These are phyloP conservation scores for Globisporangium rhizosaccharum DNA, from an alignment of 352 stramenopile genomes.

Conservation along the genomic window DNA sequence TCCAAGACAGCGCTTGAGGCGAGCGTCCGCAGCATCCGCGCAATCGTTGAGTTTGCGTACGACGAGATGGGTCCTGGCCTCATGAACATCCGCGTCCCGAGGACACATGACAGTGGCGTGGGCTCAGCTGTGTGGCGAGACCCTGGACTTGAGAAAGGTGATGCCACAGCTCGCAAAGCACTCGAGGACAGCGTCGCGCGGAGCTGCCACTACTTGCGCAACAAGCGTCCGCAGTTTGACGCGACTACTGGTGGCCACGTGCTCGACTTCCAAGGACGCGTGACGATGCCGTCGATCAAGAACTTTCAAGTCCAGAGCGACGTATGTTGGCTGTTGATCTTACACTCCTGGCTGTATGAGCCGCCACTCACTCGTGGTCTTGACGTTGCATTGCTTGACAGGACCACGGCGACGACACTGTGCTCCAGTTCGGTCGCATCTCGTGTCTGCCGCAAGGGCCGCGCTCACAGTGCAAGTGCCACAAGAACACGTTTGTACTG, in stretches of 20 bases:
- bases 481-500: conserved; percentile 28
- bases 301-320: conserved; percentile 68
- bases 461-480: conserved; percentile 48
- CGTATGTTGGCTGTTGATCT: conserved; percentile 32
- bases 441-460: conserved; percentile 48
- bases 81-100: conserved; percentile 25
- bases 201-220: conserved; percentile 72
- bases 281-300: conserved; percentile 67
- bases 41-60: too few species aligned
- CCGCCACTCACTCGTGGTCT: neutral
- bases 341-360: neutral
- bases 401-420: conserved; percentile 28
- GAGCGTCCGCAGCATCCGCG: too few species aligned
- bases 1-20: too few species aligned
- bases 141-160: conserved; percentile 9
- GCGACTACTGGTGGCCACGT: conserved; percentile 44
- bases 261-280: conserved; percentile 57
- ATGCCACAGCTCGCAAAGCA: neutral
- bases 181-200: conserved; percentile 53
- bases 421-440: conserved; percentile 61
- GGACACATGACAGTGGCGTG: conserved; percentile 23
- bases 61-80: too few species aligned
- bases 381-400: conserved; percentile 3
- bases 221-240: conserved; percentile 81
- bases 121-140: conserved; percentile 25